Conservation (phyloP, 345 rosid species). For the Jatropha curcas region DNA sequence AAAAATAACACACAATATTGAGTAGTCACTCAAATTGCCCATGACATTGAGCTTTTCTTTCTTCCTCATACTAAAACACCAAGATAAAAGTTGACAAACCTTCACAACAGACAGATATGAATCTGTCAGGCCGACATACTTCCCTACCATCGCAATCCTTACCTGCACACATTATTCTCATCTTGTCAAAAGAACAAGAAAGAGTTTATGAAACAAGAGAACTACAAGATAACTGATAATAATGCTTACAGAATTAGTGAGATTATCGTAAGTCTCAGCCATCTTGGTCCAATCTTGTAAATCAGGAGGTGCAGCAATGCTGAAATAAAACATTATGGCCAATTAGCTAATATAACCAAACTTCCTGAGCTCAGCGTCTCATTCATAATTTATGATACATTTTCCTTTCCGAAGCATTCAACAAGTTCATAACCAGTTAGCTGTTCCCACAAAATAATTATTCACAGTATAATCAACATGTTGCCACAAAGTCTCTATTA, state of each 20-base stretch:
- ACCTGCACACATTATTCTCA: constrained; percentile 32
- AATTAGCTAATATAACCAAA: constrained; percentile 21
- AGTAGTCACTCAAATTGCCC: neutral
- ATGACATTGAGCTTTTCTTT: neutral
- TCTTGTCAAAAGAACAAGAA: constrained; percentile 28
- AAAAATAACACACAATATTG: neutral
- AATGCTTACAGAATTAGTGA: constrained; percentile 50
- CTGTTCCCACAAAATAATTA: neutral
- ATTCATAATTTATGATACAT: constrained; percentile 9
- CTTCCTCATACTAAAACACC: constrained; percentile 1
- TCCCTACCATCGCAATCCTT: constrained; percentile 41
- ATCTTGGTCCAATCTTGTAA: constrained; percentile 38
- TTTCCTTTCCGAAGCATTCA: constrained; percentile 1
- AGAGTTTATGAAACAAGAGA: constrained; percentile 19
- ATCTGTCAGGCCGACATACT: constrained; percentile 42
- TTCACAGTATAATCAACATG: constrained; percentile 1
- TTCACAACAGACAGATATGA: constrained; percentile 38
- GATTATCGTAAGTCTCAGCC: constrained; percentile 38
- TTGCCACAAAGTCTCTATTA: neutral
- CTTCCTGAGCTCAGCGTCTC: neutral
- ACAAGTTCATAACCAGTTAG: neutral
- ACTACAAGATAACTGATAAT: constrained; percentile 6
- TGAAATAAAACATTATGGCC: constrained; percentile 31
- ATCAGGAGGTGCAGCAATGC: constrained; percentile 30
- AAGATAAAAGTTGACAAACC: constrained; percentile 15